phyloP scores from a whole-genome alignment of 1,284 basidiomycete species.

The Phlebopus sp. region DNA sequence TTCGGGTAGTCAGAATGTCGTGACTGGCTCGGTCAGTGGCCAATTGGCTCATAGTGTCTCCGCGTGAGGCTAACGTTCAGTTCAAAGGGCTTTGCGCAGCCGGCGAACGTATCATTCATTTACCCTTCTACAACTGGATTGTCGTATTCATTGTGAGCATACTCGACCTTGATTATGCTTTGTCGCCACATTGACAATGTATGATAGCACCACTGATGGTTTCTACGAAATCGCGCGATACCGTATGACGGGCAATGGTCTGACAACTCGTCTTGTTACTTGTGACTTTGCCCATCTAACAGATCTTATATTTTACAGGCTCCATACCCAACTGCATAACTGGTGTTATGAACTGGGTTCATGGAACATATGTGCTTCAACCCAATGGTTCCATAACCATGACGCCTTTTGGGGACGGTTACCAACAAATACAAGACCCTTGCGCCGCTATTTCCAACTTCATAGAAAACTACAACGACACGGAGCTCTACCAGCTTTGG shows the following conservation, averaged over 20 bases:
- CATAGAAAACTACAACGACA: slow-evolving; percentile 76
- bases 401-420: slow-evolving; percentile 76
- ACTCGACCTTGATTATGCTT: neutral
- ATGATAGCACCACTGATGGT: slow-evolving; percentile 59
- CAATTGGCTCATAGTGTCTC: too few species aligned
- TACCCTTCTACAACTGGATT: slow-evolving; percentile 84
- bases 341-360: slow-evolving; percentile 82
- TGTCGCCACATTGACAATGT: neutral
- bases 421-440: slow-evolving; percentile 88
- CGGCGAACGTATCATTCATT: slow-evolving; percentile 73
- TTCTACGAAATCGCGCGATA: slow-evolving; percentile 88
- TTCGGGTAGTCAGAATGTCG: slow-evolving; percentile 70
- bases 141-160: slow-evolving; percentile 81
- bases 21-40: slow-evolving; percentile 66
- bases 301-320: slow-evolving; percentile 39
- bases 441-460: slow-evolving; percentile 85
- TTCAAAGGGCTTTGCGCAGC: slow-evolving; percentile 76
- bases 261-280: neutral
- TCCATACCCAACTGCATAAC: slow-evolving; percentile 78
- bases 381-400: slow-evolving; percentile 76
- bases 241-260: slow-evolving; percentile 81
- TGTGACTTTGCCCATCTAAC: neutral
- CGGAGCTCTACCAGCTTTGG: slow-evolving; percentile 40
- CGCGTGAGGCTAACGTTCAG: slow-evolving; percentile 3
- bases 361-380: slow-evolving; percentile 70